A percentile compares a stretch with the other conserved stretches of the same genome.
Evolutionary conservation across 1,284 basidiomycete species (phyloP).

Genomic region (Leccinum subrobustum): DNA sequence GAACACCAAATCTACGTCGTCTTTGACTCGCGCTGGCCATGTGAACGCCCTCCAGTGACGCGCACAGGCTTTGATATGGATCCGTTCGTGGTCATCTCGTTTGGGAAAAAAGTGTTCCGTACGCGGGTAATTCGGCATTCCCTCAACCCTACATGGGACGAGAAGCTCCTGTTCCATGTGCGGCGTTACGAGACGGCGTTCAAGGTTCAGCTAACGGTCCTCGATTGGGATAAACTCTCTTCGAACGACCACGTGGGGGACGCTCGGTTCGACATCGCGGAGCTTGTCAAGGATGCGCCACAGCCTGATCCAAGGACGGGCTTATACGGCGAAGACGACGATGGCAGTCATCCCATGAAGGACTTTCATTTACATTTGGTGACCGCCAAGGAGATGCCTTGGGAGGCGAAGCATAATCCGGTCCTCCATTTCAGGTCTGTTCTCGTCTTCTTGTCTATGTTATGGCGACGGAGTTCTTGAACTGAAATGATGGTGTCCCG

Average conservation of each 20-base stretch:
- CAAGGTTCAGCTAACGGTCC: constrained; percentile 77
- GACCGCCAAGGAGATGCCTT: constrained; percentile 54
- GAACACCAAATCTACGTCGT: background rate
- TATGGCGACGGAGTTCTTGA: too few relatives aligned
- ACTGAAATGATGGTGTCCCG: background rate
- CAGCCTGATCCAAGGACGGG: constrained; percentile 73
- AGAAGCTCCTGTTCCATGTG: constrained; percentile 95
- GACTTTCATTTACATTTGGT: constrained; percentile 60
- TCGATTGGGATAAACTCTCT: constrained; percentile 94
- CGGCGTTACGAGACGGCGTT: constrained; percentile 80
- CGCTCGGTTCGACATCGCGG: constrained; percentile 64
- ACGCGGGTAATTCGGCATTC: constrained; percentile 86
- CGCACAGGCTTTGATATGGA: constrained; percentile 88
- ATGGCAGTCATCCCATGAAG: constrained; percentile 55
- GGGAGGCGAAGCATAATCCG: constrained; percentile 67
- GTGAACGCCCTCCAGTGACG: too few relatives aligned
- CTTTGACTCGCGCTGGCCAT: background rate
- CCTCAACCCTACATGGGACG: constrained; percentile 91
- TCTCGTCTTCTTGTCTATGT: background rate
- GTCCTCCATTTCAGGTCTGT: constrained; percentile 58
- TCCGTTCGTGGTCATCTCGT: constrained; percentile 93
- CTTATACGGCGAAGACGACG: constrained; percentile 53
- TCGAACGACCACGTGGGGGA: constrained; percentile 86
- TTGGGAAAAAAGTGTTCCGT: constrained; percentile 96
- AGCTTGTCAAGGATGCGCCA: constrained; percentile 72